Evolutionary conservation across 768 basidiomycete species (phyloP), one percentile per base, ranked within the genome.

Genomic region (Pulveroboletus sp.): DNA sequence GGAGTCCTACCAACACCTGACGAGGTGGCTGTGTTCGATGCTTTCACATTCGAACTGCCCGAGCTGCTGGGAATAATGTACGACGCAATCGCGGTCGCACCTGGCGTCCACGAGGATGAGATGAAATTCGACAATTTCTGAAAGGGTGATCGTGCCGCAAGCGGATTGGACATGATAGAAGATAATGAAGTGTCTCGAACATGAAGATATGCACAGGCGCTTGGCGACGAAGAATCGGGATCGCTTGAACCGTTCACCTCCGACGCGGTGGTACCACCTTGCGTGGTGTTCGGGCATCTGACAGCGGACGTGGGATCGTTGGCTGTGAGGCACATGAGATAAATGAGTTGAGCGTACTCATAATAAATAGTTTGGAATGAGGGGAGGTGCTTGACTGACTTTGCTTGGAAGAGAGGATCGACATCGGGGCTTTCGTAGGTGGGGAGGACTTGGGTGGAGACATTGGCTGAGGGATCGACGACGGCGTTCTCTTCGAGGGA

Each of bases 331-430:
- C 38, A 56, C 60, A 67, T 65, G 63, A 60, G 54, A 63, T 44
- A 63, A 70, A 77, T 80, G 63, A 79, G 81, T 74, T 71, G 74
- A 71, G 79, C 81, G 76, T 80, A 82, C 83, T 75, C 69, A 71
- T 72, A n/a, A n/a, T n/a, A 56, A 69, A 62, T 63, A 71, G 61
- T 58, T 56, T 67, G 66, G 70, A 72, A 63, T 72, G 74, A 71
- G 79, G 76, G 77, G 71, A 46, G 32, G 41, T 49, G 59, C 54
- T 48, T 56, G 51, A 61, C 64, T 50, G 55, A 51, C 48, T 53
- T 41, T 58, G 53, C 51, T 51, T 61, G 60, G 49, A 50, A 34
- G 52, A 55, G 53, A 54, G 65, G 50, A 68, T 55, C 44, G 74
- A 68, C 58, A 69, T 73, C 45, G 73, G 78, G 50, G 59, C 61